Percentiles rank a stretch among this genome's conserved stretches.
Evolutionary conservation across 441 rosid species (phyloP).

Genomic region (Heliophila coronopifolia): DNA sequence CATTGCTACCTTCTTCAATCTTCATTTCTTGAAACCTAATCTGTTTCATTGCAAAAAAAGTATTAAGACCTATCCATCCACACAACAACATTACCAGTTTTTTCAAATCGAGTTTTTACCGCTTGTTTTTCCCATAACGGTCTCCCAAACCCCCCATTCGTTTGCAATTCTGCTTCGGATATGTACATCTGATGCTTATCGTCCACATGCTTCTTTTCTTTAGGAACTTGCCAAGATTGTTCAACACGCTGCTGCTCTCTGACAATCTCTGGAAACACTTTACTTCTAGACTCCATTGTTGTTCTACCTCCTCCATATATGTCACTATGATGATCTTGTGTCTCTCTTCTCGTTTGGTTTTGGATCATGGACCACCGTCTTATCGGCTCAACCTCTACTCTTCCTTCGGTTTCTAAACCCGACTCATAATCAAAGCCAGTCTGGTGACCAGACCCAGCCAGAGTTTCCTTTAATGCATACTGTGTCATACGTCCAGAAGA

Average conservation of each 20-base stretch:
- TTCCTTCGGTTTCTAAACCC: conserved; percentile 53
- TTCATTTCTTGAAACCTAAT: conserved; percentile 51
- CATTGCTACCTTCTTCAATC: conserved; percentile 35
- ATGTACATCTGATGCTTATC: conserved; percentile 64
- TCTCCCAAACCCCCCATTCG: conserved; percentile 40
- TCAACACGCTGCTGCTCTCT: conserved; percentile 39
- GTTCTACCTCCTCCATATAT: conserved; percentile 82
- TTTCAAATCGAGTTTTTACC: conserved; percentile 33
- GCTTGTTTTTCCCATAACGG: conserved; percentile 61
- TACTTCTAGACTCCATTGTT: conserved; percentile 40
- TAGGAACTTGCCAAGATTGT: conserved; percentile 24
- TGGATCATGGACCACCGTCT: conserved; percentile 79
- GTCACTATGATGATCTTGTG: conserved; percentile 57
- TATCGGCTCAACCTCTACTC: conserved; percentile 58
- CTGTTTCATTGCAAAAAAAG: conserved; percentile 36
- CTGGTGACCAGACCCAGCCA: conserved; percentile 31
- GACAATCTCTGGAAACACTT: conserved; percentile 64
- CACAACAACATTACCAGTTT: neutral
- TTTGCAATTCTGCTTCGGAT: conserved; percentile 68
- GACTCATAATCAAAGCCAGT: conserved; percentile 42
- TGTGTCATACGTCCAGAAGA: conserved; percentile 77
- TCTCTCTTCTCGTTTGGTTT: conserved; percentile 64
- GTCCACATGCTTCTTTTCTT: conserved; percentile 35
- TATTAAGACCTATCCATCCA: conserved; percentile 12
- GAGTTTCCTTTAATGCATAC: conserved; percentile 40